Percentiles rank a stretch among this genome's conserved stretches.
phyloP scores from a whole-genome alignment of 1,284 basidiomycete species.

The Trichosporon asahii region DNA sequence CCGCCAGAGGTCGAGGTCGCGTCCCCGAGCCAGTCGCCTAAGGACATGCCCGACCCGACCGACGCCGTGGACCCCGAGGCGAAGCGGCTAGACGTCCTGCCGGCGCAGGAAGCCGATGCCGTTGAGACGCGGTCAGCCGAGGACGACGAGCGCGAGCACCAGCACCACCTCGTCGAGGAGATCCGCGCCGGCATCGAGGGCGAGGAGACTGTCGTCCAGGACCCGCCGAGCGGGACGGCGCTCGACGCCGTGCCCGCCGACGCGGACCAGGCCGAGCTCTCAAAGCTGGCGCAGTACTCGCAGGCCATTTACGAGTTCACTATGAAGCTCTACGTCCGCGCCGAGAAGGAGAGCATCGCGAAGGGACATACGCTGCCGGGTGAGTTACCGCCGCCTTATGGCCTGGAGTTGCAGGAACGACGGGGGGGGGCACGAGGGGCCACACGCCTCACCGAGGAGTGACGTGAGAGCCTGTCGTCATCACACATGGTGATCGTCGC shows the following conservation, averaged over 20 bases:
- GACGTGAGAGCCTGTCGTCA: background rate
- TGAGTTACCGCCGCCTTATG: background rate
- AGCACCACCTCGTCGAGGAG: background rate
- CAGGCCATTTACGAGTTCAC: constrained; percentile 12
- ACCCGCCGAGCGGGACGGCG: constrained; percentile 1
- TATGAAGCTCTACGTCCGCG: constrained; percentile 3
- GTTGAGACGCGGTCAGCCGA: background rate
- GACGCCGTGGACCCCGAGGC: background rate
- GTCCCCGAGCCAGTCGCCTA: background rate
- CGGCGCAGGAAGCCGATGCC: background rate
- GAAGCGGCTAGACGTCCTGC: background rate
- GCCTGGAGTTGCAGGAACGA: too few species aligned
- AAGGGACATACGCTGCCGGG: constrained; percentile 4
- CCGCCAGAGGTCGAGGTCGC: background rate
- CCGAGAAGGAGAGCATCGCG: background rate
- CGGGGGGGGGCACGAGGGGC: too few species aligned
- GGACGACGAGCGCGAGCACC: background rate
- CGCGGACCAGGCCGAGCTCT: background rate
- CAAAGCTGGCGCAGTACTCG: constrained; percentile 7
- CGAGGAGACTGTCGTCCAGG: constrained; percentile 3
- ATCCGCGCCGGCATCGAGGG: background rate
- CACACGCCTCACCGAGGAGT: too few species aligned
- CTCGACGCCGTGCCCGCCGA: constrained; percentile 1
- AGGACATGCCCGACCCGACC: background rate
- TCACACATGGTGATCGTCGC: too few species aligned